phyloP scores from a whole-genome alignment of 2,329 filamentous ascomycete genomes.

The Fusarium sp. region DNA sequence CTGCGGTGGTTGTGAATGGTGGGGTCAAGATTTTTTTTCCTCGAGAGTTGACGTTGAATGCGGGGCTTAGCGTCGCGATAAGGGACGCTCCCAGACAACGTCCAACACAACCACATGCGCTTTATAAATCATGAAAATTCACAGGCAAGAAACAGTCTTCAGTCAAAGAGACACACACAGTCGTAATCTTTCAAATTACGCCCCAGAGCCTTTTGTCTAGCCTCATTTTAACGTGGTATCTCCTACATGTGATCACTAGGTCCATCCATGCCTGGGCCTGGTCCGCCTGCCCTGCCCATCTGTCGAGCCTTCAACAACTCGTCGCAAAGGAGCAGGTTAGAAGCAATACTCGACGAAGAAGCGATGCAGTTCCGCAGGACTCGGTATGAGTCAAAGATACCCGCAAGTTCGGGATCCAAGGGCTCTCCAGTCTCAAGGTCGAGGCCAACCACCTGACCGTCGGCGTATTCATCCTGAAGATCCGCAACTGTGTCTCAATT shows the following conservation, averaged over 20 bases:
- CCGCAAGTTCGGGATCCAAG: constrained; percentile 94
- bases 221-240: constrained; percentile 54
- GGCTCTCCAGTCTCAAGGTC: constrained; percentile 90
- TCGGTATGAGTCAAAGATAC: constrained; percentile 96
- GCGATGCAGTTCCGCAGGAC: constrained; percentile 95
- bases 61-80: constrained; percentile 51
- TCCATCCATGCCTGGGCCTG: constrained; percentile 76
- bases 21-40: constrained; percentile 61
- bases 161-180: constrained; percentile 16
- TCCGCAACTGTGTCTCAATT: constrained; percentile 75
- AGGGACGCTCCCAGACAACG: constrained; percentile 7
- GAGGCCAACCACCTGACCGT: constrained; percentile 89
- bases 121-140: constrained; percentile 1
- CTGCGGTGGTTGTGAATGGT: constrained; percentile 49
- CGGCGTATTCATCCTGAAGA: constrained; percentile 87
- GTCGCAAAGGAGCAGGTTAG: constrained; percentile 94
- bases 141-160: constrained; percentile 1
- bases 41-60: constrained; percentile 43
- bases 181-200: constrained; percentile 46
- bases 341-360: constrained; percentile 94
- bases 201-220: constrained; percentile 56
- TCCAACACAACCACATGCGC: constrained; percentile 8
- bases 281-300: constrained; percentile 81
- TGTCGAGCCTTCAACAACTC: constrained; percentile 98
- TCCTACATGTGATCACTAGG: constrained; percentile 68